Evolutionary conservation across 768 basidiomycete genomes (phyloP).

Genomic region (Amanita subjunquillea): DNA sequence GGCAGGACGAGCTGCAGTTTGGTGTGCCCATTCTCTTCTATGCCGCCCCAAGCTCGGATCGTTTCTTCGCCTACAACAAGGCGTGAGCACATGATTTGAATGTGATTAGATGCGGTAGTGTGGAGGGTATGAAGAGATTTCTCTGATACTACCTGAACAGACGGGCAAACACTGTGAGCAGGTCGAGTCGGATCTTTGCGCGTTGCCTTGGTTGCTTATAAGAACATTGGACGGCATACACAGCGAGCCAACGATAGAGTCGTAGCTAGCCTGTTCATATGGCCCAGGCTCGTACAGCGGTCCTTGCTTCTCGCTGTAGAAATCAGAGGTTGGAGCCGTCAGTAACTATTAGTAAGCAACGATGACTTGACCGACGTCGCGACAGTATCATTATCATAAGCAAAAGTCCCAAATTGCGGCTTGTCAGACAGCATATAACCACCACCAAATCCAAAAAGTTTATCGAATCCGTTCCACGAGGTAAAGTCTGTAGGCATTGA

Average conservation of each 20-base stretch:
- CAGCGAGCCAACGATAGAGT: too few species aligned
- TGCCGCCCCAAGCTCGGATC: neutral
- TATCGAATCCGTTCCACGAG: too few species aligned
- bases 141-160: slow-evolving; percentile 1
- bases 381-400: neutral
- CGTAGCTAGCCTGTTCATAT: neutral
- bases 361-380: neutral
- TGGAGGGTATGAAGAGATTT: neutral
- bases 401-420: neutral
- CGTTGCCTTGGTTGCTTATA: neutral
- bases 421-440: neutral
- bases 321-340: neutral
- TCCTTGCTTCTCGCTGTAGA: neutral
- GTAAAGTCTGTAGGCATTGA: neutral
- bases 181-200: neutral
- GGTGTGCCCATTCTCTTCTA: neutral
- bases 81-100: neutral
- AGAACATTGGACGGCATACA: neutral
- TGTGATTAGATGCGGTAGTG: neutral
- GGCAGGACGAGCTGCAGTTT: neutral
- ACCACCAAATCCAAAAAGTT: neutral
- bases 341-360: neutral
- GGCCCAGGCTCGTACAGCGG: neutral
- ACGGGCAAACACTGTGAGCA: neutral
- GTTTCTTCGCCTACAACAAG: neutral